A percentile compares a stretch with the other conserved stretches of the same genome.
These are phyloP conservation scores for Parascedosporium putredinis DNA, from an alignment of 2,329 filamentous ascomycete species.

Conservation along the genomic window DNA sequence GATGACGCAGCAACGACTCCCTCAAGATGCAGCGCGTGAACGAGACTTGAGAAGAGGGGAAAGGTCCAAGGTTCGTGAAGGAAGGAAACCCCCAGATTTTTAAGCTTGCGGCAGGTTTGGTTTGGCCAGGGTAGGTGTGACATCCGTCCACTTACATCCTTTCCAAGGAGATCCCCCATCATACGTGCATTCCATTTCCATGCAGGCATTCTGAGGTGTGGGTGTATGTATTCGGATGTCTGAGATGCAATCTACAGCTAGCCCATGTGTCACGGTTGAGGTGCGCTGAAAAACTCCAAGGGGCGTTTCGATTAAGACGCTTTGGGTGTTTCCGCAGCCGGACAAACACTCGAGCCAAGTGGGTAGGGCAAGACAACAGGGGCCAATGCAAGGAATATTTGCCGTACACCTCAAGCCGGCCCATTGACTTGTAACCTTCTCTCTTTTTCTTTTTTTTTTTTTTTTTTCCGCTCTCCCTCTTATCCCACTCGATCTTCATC, in stretches of 20 bases:
- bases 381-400: background rate
- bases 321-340: background rate
- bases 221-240: too few relatives aligned
- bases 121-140: background rate
- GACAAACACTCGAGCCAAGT: background rate
- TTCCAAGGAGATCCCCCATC: background rate
- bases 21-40: background rate
- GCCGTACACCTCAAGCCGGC: too few relatives aligned
- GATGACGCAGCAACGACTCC: too few relatives aligned
- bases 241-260: conserved; percentile 1
- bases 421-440: too few relatives aligned
- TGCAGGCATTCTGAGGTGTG: conserved; percentile 1
- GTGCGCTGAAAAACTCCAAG: background rate
- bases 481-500: too few relatives aligned
- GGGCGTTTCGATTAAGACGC: background rate
- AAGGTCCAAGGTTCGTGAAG: background rate
- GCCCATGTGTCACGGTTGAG: background rate
- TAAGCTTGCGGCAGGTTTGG: background rate
- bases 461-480: too few relatives aligned
- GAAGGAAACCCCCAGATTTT: conserved; percentile 2
- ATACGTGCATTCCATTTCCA: conserved; percentile 1
- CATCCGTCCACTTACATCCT: background rate
- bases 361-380: background rate
- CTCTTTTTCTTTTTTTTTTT: too few relatives aligned
- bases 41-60: background rate